Evolutionary conservation across 257 asterid genomes (phyloP).

Genomic region (Eustoma russellianum): DNA sequence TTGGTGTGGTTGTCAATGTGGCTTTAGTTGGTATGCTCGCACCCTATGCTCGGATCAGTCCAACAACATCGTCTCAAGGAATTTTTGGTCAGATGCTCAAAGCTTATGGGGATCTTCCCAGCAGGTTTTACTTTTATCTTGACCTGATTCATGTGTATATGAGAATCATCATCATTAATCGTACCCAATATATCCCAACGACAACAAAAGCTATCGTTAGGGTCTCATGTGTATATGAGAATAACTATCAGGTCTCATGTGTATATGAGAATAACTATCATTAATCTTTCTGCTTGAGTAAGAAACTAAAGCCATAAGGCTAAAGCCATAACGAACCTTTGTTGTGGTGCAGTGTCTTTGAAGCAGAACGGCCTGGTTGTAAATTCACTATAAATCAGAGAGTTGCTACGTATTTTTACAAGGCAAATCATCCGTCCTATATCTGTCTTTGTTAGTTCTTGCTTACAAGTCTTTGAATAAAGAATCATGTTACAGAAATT

Average conservation of each 20-base stretch:
- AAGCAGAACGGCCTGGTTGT: slow-evolving; percentile 88
- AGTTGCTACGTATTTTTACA: slow-evolving; percentile 71
- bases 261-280: too few species aligned
- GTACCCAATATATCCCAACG: neutral
- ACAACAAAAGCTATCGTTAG: too few species aligned
- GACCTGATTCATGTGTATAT: neutral
- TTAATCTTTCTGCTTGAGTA: too few species aligned
- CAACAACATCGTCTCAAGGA: slow-evolving; percentile 57
- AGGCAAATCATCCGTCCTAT: slow-evolving; percentile 35
- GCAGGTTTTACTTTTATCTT: slow-evolving; percentile 49
- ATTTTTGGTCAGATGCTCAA: slow-evolving; percentile 48
- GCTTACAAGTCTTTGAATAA: neutral
- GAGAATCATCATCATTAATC: too few species aligned
- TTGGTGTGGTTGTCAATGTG: slow-evolving; percentile 89
- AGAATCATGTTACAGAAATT: neutral
- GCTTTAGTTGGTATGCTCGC: slow-evolving; percentile 97
- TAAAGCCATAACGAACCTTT: neutral
- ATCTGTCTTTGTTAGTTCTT: neutral
- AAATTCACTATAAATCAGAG: slow-evolving; percentile 71
- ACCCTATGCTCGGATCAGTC: slow-evolving; percentile 88
- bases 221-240: neutral
- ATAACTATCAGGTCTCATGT: too few species aligned
- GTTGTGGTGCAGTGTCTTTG: slow-evolving; percentile 63
- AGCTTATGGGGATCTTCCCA: slow-evolving; percentile 86
- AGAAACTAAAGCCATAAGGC: too few species aligned